phyloP scores from a whole-genome alignment of 176 grass and related monocot genomes.

The Pontederia crassipes region DNA sequence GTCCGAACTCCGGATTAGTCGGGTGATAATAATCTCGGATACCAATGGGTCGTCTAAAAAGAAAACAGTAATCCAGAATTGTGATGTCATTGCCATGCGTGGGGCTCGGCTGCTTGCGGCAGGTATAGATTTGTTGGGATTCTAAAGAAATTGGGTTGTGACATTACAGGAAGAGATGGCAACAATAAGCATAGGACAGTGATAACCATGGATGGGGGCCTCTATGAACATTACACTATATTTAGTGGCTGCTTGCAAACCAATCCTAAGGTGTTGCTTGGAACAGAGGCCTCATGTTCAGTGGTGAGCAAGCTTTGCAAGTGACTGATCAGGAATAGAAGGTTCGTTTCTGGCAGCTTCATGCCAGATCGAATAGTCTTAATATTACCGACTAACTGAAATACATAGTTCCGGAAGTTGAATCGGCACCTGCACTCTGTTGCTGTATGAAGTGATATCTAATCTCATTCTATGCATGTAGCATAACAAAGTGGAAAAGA shows the following conservation, averaged over 20 bases:
- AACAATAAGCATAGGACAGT: neutral
- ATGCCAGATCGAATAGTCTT: neutral
- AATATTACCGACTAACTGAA: no score
- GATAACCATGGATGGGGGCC: slow-evolving; percentile 7
- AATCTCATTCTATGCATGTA: no score
- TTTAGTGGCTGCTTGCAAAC: slow-evolving; percentile 4
- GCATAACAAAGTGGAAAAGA: neutral
- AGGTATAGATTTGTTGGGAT: neutral
- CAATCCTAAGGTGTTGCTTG: slow-evolving; percentile 1
- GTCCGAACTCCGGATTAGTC: no score
- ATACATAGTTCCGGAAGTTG: no score
- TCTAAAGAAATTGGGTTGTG: slow-evolving; percentile 2
- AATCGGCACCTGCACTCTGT: no score
- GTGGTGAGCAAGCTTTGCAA: neutral
- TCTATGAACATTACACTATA: slow-evolving; percentile 13
- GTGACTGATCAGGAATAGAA: slow-evolving; percentile 11
- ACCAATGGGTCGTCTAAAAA: no score
- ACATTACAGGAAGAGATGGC: neutral
- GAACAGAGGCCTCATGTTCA: neutral
- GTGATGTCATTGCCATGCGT: slow-evolving; percentile 8
- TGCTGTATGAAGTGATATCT: no score
- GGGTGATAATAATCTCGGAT: no score
- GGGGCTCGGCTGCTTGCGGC: slow-evolving; percentile 11
- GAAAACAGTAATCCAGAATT: neutral
- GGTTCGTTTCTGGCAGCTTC: slow-evolving; percentile 7